Evolutionary conservation across 176 grass and related monocot species (phyloP), one percentile per base, ranked within the genome.

Genomic region (Guadua angustifolia): DNA sequence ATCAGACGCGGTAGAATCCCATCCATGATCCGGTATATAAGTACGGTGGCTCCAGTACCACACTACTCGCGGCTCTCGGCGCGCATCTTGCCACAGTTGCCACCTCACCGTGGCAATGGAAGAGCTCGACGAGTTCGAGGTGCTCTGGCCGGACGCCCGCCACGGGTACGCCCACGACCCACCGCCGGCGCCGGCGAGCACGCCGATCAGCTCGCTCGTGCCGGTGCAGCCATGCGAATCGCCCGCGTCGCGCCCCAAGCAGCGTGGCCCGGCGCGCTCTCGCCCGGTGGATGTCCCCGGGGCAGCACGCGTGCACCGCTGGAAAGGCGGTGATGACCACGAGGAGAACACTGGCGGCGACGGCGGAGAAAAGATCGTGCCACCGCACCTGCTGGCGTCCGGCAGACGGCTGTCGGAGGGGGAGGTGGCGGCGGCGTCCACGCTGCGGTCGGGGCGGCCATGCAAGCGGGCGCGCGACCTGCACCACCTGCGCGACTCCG

Each of bases 91-190:
- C 74, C 64, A 7, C 64, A 7, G 64, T 6, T 24, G 15, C 61
- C 61, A 18, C 62, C 18, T 25, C 4, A n/a, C 51, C 46, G 15
- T 79, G 83, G 89, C 70, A 39, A 94, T 89, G 89, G 92, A 85
- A 47, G 89, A 94, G 80, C 80, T 94, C 19, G 73, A 83, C 87
- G 89, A 91, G 79, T 84, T 88, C 72, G 92, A 94, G 44, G 86
- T 94, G 36, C 66, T 94, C 53, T 94, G 89, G 92, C 89, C 92
- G 61, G 92, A 91, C 63, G 6, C 51, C 10, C 19, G 33, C 74
- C 29, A 29, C 39, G 10, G 57, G 2, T 38, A 60, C 5, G 9
- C 33, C 40, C 42, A 82, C 19, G 61, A 24, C 35, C 29, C 22
- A 5, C 40, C 61, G 55, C 25, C 22, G 70, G 0, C 9, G 50